Evolutionary conservation across 1,139 yeast species (phyloP).

Genomic region (Meyerozyma sp.): DNA sequence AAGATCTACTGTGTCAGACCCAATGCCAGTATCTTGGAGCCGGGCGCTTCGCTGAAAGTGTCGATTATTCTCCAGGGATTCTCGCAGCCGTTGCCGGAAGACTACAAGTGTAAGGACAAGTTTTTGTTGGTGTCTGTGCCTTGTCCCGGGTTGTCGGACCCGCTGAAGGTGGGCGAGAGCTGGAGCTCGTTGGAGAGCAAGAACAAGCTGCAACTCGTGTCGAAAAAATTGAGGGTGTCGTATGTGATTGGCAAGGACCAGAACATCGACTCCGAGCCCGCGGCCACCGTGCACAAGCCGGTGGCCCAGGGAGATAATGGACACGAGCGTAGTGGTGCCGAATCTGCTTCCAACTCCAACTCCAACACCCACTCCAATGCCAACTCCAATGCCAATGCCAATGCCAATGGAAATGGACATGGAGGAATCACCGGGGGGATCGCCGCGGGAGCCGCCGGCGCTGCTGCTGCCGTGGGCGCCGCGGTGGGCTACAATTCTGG

Average conservation of each 20-base stretch:
- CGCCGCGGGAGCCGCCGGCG: not conserved
- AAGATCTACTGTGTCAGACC: constrained; percentile 95
- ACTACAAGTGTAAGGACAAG: constrained; percentile 82
- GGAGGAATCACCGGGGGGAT: not conserved
- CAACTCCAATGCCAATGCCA: not conserved
- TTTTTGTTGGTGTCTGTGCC: constrained; percentile 86
- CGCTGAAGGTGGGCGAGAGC: constrained; percentile 54
- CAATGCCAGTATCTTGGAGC: constrained; percentile 74
- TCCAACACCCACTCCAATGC: not conserved
- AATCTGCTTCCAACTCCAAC: constrained; percentile 6
- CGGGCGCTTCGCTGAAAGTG: constrained; percentile 70
- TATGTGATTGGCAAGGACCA: constrained; percentile 31
- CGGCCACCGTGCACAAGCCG: not conserved
- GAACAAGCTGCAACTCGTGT: constrained; percentile 54
- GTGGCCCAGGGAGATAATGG: constrained; percentile 15
- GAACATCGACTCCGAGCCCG: not conserved
- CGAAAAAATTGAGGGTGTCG: constrained; percentile 75
- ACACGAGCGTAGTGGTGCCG: constrained; percentile 13
- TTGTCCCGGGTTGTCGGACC: constrained; percentile 54
- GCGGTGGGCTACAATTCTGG: constrained; percentile 12
- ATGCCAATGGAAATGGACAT: not conserved
- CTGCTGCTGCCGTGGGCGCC: constrained; percentile 6
- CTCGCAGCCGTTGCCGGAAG: constrained; percentile 66
- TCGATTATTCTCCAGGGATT: constrained; percentile 84
- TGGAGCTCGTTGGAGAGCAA: constrained; percentile 70